Evolutionary conservation across 202 grass and related monocot species (phyloP), one percentile per base, ranked within the genome.

Genomic region (Alloteropsis angusta): DNA sequence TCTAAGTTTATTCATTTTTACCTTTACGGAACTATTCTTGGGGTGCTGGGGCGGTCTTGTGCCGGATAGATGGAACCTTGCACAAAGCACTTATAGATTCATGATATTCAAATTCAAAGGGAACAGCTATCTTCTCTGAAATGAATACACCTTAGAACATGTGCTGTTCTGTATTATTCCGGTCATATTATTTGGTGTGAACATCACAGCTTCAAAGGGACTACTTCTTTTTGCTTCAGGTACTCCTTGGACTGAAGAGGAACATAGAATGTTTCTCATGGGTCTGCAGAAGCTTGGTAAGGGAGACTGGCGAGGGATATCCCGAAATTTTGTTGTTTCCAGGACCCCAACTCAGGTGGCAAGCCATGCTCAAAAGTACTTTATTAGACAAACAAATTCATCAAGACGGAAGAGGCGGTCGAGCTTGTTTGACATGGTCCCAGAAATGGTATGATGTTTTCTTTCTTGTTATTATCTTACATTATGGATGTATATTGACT

Each of bases 331-430:
- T 68, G 94, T 97, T 41, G 68, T 92, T 60, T 92, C 94, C 45
- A 88, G 87, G 66, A 97, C 91, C n/a, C 91, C 94, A 17, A 97
- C 94, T 81, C 94, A 97, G 62, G 94, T 97, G 62, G 94, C 94
- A 50, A 97, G 91, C 80, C 94, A 97, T 88, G 94, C 94, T 60
- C 91, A 97, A 58, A 97, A 94, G 61, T 94, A 97, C 55, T 97
- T 97, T 65, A 89, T 97, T 34, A 90, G 94, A 73, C 94, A 90
- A 72, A 88, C 80, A 68, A 97, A 97, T 67, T 85, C 90, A 47
- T 92, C 91, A 25, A 93, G 89, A 63, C 78, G 91, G 38, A 97
- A 97, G 89, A 90, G 91, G 17, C 92, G 94, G 43, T 88, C 91
- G 57, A 97, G 94, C 82, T 83, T 97, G 71, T 94, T 97, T 79